phyloP scores from a whole-genome alignment of 352 stramenopile species.

The Phytophthora ohioensis region DNA sequence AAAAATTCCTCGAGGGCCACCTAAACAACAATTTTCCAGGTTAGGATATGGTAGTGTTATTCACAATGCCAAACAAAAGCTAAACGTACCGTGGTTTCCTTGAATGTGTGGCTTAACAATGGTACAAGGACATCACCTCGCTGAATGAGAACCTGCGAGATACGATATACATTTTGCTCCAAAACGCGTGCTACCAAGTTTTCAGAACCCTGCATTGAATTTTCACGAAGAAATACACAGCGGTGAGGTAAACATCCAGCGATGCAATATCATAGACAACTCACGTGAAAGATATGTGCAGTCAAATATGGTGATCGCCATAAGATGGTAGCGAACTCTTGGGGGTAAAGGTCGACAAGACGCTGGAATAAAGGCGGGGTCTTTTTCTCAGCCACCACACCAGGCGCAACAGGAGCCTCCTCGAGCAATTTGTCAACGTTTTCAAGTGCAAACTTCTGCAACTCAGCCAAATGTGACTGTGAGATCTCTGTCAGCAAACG shows the following conservation, averaged over 20 bases:
- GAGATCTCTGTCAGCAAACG: conserved; percentile 47
- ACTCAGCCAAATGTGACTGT: conserved; percentile 35
- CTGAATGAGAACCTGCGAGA: conserved; percentile 69
- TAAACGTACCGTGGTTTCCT: conserved; percentile 61
- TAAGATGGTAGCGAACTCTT: conserved; percentile 64
- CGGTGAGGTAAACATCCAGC: neutral
- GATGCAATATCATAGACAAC: neutral
- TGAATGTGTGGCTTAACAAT: conserved; percentile 67
- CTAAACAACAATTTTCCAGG: conserved; percentile 30
- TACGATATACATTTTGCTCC: conserved; percentile 75
- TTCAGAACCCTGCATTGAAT: conserved; percentile 48
- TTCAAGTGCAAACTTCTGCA: conserved; percentile 62
- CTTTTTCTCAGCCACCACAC: conserved; percentile 4
- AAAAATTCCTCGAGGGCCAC: conserved; percentile 74
- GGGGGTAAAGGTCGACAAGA: conserved; percentile 66
- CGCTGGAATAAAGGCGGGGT: conserved; percentile 53
- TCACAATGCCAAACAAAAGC: neutral
- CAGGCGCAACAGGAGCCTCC: conserved; percentile 7
- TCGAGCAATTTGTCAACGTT: conserved; percentile 61
- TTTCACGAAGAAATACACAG: neutral
- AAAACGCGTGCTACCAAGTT: conserved; percentile 69
- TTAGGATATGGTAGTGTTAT: neutral
- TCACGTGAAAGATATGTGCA: conserved; percentile 76
- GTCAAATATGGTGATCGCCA: conserved; percentile 71
- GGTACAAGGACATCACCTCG: conserved; percentile 60